Percentiles rank a stretch among this genome's conserved stretches.
Conservation (phyloP, 1,139 yeast species). For the Saccharomyces hybrid region DNA sequence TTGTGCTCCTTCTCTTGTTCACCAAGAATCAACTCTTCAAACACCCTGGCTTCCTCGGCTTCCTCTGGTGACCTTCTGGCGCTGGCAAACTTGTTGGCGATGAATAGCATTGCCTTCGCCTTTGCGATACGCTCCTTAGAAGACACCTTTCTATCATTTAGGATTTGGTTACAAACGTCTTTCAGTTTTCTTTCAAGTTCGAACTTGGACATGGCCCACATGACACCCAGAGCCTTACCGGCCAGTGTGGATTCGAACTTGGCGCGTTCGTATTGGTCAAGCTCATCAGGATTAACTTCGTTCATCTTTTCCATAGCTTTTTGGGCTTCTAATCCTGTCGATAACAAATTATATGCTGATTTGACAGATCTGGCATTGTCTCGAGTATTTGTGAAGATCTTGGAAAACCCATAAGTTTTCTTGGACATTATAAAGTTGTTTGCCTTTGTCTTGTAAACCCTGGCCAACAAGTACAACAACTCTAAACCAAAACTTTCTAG, state of each 20-base stretch:
- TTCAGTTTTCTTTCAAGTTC: constrained; percentile 63
- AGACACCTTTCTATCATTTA: constrained; percentile 48
- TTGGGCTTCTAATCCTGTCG: constrained; percentile 71
- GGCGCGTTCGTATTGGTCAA: constrained; percentile 47
- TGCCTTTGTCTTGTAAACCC: constrained; percentile 56
- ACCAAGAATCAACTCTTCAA: constrained; percentile 58
- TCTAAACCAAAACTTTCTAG: constrained; percentile 80
- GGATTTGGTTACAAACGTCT: constrained; percentile 54
- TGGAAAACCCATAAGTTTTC: constrained; percentile 62
- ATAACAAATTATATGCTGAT: constrained; percentile 58
- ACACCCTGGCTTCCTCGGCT: constrained; percentile 66
- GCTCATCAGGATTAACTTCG: constrained; percentile 43
- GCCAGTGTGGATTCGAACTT: constrained; percentile 60
- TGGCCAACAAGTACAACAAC: constrained; percentile 62
- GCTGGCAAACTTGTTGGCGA: constrained; percentile 49
- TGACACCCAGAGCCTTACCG: constrained; percentile 68
- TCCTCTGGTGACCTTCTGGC: constrained; percentile 62
- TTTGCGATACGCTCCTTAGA: constrained; percentile 46
- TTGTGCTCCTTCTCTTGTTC: constrained; percentile 40
- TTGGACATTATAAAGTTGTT: constrained; percentile 46
- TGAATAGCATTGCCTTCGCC: constrained; percentile 51
- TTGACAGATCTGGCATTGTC: constrained; percentile 68
- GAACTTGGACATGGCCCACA: constrained; percentile 72
- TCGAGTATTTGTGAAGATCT: constrained; percentile 58
- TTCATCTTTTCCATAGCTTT: constrained; percentile 63